Evolutionary conservation across 75 land plant genomes (phyloP).

Genomic region (Cryptomeria japonica): DNA sequence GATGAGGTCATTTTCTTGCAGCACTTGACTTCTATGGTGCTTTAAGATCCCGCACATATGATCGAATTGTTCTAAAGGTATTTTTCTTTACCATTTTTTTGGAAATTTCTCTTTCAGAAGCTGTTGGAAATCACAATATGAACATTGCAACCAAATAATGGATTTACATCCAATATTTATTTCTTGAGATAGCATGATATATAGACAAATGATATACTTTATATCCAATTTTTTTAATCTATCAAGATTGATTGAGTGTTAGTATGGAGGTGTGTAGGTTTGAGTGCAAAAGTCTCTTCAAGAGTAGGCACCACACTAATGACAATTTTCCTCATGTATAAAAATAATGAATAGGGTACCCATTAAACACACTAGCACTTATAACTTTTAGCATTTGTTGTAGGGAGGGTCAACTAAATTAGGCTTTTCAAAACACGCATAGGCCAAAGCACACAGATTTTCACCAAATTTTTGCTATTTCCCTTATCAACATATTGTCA

Average conservation of each 20-base stretch:
- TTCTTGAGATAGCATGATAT: background rate
- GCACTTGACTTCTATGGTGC: slow-evolving; percentile 98
- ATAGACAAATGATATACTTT: background rate
- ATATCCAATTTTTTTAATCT: background rate
- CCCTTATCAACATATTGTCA: no score
- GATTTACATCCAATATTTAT: background rate
- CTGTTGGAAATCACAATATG: background rate
- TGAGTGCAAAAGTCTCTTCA: background rate
- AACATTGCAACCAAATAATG: background rate
- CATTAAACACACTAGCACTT: no score
- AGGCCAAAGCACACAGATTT: no score
- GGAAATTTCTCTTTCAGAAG: background rate
- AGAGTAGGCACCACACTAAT: no score
- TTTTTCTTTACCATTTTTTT: background rate
- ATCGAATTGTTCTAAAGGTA: slow-evolving; percentile 71
- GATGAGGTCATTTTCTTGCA: slow-evolving; percentile 24
- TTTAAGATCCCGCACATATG: slow-evolving; percentile 86
- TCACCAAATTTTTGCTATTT: no score
- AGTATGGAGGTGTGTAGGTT: background rate
- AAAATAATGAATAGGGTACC: no score
- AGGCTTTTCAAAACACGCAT: no score
- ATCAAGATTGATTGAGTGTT: background rate
- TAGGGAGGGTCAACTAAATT: no score
- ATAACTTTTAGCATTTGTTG: no score
- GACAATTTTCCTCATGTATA: no score